Base-by-base conservation (phyloP, 495 filamentous ascomycete species). In the Thermochaetoides thermophila region DNA sequence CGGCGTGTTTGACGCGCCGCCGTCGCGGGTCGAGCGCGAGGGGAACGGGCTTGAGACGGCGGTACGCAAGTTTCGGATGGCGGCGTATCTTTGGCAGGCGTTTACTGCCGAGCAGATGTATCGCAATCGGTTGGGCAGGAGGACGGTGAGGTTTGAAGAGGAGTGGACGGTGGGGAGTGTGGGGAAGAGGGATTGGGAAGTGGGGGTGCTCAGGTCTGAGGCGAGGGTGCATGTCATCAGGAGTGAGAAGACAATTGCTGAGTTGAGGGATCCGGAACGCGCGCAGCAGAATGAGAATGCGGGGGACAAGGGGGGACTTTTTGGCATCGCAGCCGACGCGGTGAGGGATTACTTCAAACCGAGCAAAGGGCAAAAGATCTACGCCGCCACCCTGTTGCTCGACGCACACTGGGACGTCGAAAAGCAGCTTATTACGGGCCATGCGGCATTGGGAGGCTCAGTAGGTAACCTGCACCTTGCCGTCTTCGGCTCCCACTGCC, bases 81-180 rank as follows among this genome's bases (percentile, higher is more conserved):
- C 84, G 15, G 85, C 84, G 12, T 91, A 94, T 50, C 66, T 95
- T 2, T 95, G 86, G 86, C 86, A 94, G 52, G 83, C 84, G 6
- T 94, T 89, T 48, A 95, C 86, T 1, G 82, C 80, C 9, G 84
- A 93, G 49, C 84, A 95, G 50, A 94, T 94, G 85, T 78, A 71
- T 53, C 80, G 84, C 37, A 78, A 87, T 53, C 76, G 74, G 28
- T 69, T 94, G 33, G 84, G 84, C 3, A 69, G 86, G 17, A 71
- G 86, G 15, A 80, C 74, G 28, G 93, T 93, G 49, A 66, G 85
- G 26, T 82, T 87, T 42, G 86, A 95, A 34, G 86, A 95, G 52
- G 82, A 87, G 44, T 95, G 86, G 86, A 80, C 83, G 35, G 71
- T 72, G 0, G 83, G 84, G 11, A 78, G 76, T 10, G 62, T 81